Base-by-base conservation (phyloP, 2,329 filamentous ascomycete genomes). In the Penicillium sp. region DNA sequence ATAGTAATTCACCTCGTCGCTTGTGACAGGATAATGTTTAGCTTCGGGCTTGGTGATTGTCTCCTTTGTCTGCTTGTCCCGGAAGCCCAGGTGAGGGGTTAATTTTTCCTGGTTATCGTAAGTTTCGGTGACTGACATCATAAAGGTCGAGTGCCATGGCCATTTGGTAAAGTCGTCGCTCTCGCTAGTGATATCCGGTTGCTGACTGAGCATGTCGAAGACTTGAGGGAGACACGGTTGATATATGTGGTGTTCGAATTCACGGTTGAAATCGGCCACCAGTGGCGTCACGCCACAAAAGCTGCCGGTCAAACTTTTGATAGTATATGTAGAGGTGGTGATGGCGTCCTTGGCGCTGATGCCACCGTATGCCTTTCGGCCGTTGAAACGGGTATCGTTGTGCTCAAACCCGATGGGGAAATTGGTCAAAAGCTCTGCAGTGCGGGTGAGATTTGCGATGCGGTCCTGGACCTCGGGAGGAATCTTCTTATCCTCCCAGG, bases 141-240 rank as follows among this genome's bases (percentile, higher is more conserved):
- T 70, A 58, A 67, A 72, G 14, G 59, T 58, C 1, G 69, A 65
- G 23, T 68, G 64, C 69, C 69, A 72, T 11, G 67, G 68, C 66
- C 68, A 70, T n/a, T 60, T 57, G 18, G 58, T 65, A 36, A 66
- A 69, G 35, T 70, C 61, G 4, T 66, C 56, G 0, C 65, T 61
- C 32, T 61, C 44, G 11, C 57, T 61, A 8, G 52, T 64, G 32
- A 59, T 60, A 39, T 66, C 64, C 1, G 51, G 44, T 47, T 66
- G 66, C 10, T 61, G 55, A 45, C 59, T 66, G 7, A 71, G 47
- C 2, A 61, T 63, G 9, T 64, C 56, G 27, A 70, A 59, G 6
- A 71, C 59, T 9, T 72, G 77, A 0, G 77, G 71, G 45, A 79
- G 53, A 41, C 77, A 79, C 0, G 77, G 77, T 39, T 78, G 74